These are phyloP conservation scores for Ophiostoma triangulosporum DNA, from an alignment of 2,329 filamentous ascomycete species.

Conservation along the genomic window DNA sequence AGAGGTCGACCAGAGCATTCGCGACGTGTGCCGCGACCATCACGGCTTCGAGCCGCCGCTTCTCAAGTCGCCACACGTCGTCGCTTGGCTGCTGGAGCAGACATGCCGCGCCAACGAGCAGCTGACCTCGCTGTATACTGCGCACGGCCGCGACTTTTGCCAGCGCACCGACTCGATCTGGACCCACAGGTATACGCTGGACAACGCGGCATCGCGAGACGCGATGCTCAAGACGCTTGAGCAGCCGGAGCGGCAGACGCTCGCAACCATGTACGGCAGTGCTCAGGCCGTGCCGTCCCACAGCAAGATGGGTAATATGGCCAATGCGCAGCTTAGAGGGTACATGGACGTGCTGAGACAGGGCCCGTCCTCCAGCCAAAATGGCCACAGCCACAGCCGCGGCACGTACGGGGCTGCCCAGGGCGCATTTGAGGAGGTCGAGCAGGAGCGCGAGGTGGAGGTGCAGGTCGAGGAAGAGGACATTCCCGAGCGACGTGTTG, in stretches of 20 bases:
- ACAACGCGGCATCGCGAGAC: conserved; percentile 20
- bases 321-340: neutral
- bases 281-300: neutral
- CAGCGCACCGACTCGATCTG: conserved; percentile 35
- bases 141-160: conserved; percentile 50
- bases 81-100: conserved; percentile 50
- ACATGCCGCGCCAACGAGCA: conserved; percentile 48
- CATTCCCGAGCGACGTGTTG: neutral
- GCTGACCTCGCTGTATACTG: conserved; percentile 41
- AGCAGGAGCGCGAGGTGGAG: conserved; percentile 45
- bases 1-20: conserved; percentile 48
- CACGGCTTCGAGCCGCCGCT: neutral
- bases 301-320: neutral
- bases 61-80: conserved; percentile 26
- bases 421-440: conserved; percentile 43
- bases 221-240: conserved; percentile 31
- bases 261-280: conserved; percentile 42
- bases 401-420: neutral
- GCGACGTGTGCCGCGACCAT: conserved; percentile 28
- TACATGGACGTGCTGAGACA: neutral
- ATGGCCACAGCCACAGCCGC: no score
- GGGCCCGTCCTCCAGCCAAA: neutral
- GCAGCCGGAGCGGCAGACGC: conserved; percentile 40
- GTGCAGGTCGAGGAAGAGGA: conserved; percentile 44
- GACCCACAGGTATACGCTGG: conserved; percentile 28